Evolutionary conservation across 768 basidiomycete species (phyloP).

Genomic region (Psilocybe cyanescens): DNA sequence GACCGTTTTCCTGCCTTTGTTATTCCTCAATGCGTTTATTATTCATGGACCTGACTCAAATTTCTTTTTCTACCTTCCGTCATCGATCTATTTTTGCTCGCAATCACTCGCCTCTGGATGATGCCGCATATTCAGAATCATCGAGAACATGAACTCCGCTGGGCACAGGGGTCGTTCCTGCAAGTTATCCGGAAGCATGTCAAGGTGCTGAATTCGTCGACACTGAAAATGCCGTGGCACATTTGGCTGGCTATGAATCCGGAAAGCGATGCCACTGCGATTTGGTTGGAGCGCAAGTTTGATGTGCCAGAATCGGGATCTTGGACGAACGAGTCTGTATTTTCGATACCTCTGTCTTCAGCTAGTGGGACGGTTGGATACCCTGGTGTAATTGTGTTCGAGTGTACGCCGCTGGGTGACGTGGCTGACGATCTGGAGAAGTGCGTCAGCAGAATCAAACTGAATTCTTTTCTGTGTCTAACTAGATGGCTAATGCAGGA

Average conservation of each 20-base stretch:
- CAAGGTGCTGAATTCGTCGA: slow-evolving; percentile 31
- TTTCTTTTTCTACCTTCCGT: slow-evolving; percentile 15
- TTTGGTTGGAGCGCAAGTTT: slow-evolving; percentile 82
- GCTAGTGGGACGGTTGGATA: slow-evolving; percentile 33
- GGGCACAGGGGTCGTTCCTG: slow-evolving; percentile 77
- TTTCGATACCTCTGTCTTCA: slow-evolving; percentile 57
- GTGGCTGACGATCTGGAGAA: slow-evolving; percentile 67
- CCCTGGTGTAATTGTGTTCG: slow-evolving; percentile 77
- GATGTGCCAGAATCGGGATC: slow-evolving; percentile 64
- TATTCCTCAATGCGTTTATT: slow-evolving; percentile 14
- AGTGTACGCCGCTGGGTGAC: slow-evolving; percentile 70
- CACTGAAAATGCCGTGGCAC: slow-evolving; percentile 51
- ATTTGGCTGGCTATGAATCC: slow-evolving; percentile 79
- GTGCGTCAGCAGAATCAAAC: slow-evolving; percentile 37
- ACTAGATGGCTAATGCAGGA: slow-evolving; percentile 38
- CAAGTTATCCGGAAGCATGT: slow-evolving; percentile 45
- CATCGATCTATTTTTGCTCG: background rate
- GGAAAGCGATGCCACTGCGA: slow-evolving; percentile 74
- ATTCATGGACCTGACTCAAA: slow-evolving; percentile 18
- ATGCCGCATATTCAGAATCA: slow-evolving; percentile 55
- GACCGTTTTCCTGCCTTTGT: slow-evolving; percentile 21
- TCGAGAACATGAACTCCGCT: slow-evolving; percentile 70
- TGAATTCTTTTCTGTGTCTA: no score
- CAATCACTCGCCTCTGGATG: background rate
- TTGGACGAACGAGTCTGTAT: slow-evolving; percentile 63